Percentiles rank a stretch among this genome's conserved stretches.
These are phyloP conservation scores for Corymbia maculata DNA, from an alignment of 345 rosid genomes.

Conservation along the genomic window DNA sequence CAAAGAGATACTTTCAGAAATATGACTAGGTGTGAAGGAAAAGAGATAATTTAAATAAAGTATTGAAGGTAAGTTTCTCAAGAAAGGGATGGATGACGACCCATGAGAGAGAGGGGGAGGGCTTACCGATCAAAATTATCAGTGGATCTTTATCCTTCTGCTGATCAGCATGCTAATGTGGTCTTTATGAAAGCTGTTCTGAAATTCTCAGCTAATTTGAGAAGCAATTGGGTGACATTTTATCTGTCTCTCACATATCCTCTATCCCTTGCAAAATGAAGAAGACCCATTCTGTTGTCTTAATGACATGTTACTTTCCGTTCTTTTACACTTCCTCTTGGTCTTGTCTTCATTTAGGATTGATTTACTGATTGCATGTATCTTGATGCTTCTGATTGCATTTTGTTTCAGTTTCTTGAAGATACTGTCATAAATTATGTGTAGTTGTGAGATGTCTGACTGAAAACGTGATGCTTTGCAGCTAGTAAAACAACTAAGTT, in stretches of 20 bases:
- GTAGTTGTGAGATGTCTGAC: background rate
- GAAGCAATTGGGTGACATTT: background rate
- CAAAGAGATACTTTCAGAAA: background rate
- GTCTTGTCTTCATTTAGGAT: background rate
- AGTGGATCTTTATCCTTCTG: too few relatives aligned
- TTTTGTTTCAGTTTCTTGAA: background rate
- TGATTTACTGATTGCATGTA: background rate
- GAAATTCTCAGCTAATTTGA: background rate
- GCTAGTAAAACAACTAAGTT: slow-evolving; percentile 64
- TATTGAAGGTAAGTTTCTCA: background rate
- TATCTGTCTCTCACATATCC: background rate
- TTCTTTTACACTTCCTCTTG: background rate
- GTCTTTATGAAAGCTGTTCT: background rate
- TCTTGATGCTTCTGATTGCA: background rate
- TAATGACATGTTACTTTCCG: background rate
- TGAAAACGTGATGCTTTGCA: slow-evolving; percentile 15
- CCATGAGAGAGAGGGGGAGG: background rate
- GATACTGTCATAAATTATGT: background rate
- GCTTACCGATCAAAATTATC: background rate
- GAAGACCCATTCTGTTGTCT: background rate
- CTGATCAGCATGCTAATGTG: background rate
- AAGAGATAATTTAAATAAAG: background rate
- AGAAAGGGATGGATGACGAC: background rate
- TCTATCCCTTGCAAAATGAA: background rate
- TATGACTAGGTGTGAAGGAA: background rate